Conservation (phyloP, 2,329 filamentous ascomycete genomes). For the Neopestalotiopsis rosae region DNA sequence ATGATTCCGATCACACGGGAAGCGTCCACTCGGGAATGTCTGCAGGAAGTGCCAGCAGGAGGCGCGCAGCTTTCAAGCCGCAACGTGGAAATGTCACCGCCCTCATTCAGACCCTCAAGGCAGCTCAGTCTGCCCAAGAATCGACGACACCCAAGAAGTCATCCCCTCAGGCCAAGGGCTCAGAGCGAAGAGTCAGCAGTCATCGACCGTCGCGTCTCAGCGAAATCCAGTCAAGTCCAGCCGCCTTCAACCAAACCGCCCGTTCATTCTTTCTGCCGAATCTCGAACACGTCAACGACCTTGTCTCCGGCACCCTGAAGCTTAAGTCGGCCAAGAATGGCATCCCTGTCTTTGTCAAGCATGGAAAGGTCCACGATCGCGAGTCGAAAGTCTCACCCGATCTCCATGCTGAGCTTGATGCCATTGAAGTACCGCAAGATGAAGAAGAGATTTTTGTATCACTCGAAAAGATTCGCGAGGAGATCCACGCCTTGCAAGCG, state of each 20-base stretch:
- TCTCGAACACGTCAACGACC: slow-evolving; percentile 60
- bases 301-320: slow-evolving; percentile 59
- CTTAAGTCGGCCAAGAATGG: slow-evolving; percentile 59
- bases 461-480: slow-evolving; percentile 65
- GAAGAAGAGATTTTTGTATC: slow-evolving; percentile 65
- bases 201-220: slow-evolving; percentile 25
- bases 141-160: slow-evolving; percentile 22
- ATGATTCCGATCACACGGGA: slow-evolving; percentile 50
- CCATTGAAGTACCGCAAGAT: slow-evolving; percentile 55
- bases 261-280: slow-evolving; percentile 61
- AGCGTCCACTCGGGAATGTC: neutral
- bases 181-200: slow-evolving; percentile 14
- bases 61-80: slow-evolving; percentile 26
- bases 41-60: slow-evolving; percentile 22
- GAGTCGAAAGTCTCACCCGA: slow-evolving; percentile 39
- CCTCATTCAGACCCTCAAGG: slow-evolving; percentile 38
- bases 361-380: slow-evolving; percentile 55
- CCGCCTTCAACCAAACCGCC: slow-evolving; percentile 45
- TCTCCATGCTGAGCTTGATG: slow-evolving; percentile 56
- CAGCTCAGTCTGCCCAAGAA: slow-evolving; percentile 31
- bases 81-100: slow-evolving; percentile 38
- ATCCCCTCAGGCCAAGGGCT: slow-evolving; percentile 14
- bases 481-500: slow-evolving; percentile 60
- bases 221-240: slow-evolving; percentile 27
- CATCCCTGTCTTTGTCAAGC: slow-evolving; percentile 61